Percentiles rank a stretch among this genome's conserved stretches.
Conservation (phyloP, 2,329 filamentous ascomycete genomes). For the Neonectria hederae region DNA sequence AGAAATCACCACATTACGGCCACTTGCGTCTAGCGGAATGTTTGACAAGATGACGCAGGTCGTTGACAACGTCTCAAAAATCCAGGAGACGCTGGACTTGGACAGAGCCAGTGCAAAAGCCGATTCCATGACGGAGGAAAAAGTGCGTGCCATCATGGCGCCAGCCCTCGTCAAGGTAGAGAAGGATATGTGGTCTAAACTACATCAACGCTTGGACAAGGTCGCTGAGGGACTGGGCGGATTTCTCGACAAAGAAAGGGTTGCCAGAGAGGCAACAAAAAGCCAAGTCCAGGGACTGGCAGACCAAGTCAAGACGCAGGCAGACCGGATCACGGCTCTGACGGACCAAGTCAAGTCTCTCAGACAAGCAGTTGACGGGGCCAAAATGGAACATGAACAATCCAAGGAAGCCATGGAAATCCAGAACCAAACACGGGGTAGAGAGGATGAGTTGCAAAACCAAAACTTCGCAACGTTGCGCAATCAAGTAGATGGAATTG, state of each 20-base stretch:
- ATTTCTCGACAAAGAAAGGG: slow-evolving; percentile 36
- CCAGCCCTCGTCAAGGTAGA: slow-evolving; percentile 21
- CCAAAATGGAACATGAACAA: not conserved
- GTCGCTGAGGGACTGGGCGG: slow-evolving; percentile 28
- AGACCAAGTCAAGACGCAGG: not conserved
- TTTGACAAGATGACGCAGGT: slow-evolving; percentile 9
- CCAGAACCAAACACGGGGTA: slow-evolving; percentile 1
- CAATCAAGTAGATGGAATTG: slow-evolving; percentile 11
- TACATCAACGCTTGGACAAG: not conserved
- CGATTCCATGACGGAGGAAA: slow-evolving; percentile 11
- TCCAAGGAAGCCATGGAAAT: not conserved
- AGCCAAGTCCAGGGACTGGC: slow-evolving; percentile 6
- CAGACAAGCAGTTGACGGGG: not conserved
- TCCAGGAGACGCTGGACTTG: slow-evolving; percentile 3
- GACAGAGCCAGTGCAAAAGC: not conserved
- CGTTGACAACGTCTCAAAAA: slow-evolving; percentile 6
- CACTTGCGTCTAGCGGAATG: not conserved
- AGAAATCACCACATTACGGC: slow-evolving; percentile 10
- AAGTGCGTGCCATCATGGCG: slow-evolving; percentile 19
- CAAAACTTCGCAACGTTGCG: slow-evolving; percentile 6
- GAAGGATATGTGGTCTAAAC: slow-evolving; percentile 11
- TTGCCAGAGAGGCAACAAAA: slow-evolving; percentile 20
- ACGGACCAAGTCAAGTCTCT: slow-evolving; percentile 6
- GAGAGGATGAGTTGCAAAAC: slow-evolving; percentile 17
- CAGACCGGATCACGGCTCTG: slow-evolving; percentile 2